phyloP scores from a whole-genome alignment of 2,329 filamentous ascomycete genomes.

The Neopestalotiopsis rosae region DNA sequence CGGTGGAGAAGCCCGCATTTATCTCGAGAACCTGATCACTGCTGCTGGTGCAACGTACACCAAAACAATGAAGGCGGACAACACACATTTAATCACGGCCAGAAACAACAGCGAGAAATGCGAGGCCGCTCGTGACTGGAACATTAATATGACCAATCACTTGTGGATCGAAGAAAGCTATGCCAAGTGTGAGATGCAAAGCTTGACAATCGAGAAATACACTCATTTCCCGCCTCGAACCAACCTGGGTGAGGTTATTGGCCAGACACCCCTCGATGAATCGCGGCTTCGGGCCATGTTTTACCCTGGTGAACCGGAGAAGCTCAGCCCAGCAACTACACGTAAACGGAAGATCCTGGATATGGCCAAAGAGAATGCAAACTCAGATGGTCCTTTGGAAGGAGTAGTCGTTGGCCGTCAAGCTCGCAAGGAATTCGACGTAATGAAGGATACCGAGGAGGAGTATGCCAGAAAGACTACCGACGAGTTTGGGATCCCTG shows the following conservation, averaged over 20 bases:
- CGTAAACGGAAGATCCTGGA: slow-evolving; percentile 57
- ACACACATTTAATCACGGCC: slow-evolving; percentile 94
- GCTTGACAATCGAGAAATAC: slow-evolving; percentile 76
- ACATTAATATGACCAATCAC: slow-evolving; percentile 88
- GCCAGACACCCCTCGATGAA: slow-evolving; percentile 82
- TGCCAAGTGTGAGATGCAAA: slow-evolving; percentile 80
- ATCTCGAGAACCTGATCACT: slow-evolving; percentile 88
- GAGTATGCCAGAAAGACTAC: slow-evolving; percentile 39
- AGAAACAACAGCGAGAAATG: slow-evolving; percentile 92
- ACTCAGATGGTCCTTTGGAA: slow-evolving; percentile 51
- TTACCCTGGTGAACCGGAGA: slow-evolving; percentile 65
- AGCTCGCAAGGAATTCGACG: slow-evolving; percentile 46
- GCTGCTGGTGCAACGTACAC: slow-evolving; percentile 89
- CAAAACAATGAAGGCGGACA: slow-evolving; percentile 92
- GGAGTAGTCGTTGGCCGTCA: slow-evolving; percentile 51
- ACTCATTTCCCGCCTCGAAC: slow-evolving; percentile 87
- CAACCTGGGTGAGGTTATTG: slow-evolving; percentile 91
- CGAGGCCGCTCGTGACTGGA: slow-evolving; percentile 90
- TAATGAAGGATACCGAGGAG: slow-evolving; percentile 48
- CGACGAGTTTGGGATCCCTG: slow-evolving; percentile 38
- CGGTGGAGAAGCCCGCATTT: slow-evolving; percentile 89
- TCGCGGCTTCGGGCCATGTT: slow-evolving; percentile 67
- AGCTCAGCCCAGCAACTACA: slow-evolving; percentile 47
- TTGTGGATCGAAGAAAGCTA: slow-evolving; percentile 98
- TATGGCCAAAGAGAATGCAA: slow-evolving; percentile 56